These are phyloP conservation scores for Quercus engelmannii DNA, from an alignment of 306 rosid species.

Conservation along the genomic window DNA sequence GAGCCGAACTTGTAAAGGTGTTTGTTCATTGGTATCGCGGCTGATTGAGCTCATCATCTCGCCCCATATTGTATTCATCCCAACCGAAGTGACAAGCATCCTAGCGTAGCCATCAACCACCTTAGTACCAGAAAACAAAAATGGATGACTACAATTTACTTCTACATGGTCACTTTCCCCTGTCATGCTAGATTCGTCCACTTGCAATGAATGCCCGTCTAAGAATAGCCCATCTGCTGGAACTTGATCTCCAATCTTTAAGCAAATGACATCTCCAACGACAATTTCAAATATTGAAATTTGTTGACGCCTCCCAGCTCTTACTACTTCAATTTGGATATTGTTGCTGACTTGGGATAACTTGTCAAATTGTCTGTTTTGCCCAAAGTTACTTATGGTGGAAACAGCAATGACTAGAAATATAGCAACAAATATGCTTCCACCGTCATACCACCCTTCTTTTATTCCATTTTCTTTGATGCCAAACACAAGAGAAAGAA, in stretches of 20 bases:
- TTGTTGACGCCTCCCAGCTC: slow-evolving; percentile 17
- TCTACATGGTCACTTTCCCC: slow-evolving; percentile 40
- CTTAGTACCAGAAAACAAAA: slow-evolving; percentile 35
- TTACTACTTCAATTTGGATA: slow-evolving; percentile 26
- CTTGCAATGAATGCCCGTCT: slow-evolving; percentile 23
- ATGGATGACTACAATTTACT: slow-evolving; percentile 11
- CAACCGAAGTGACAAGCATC: slow-evolving; percentile 39
- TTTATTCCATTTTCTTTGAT: slow-evolving; percentile 28
- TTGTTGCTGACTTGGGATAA: slow-evolving; percentile 21
- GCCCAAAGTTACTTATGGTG: slow-evolving; percentile 24
- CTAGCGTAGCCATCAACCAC: slow-evolving; percentile 33
- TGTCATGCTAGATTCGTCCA: slow-evolving; percentile 38
- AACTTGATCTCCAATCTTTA: slow-evolving; percentile 41
- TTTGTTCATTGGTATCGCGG: slow-evolving; percentile 8
- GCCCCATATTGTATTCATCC: slow-evolving; percentile 37
- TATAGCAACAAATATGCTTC: slow-evolving; percentile 36
- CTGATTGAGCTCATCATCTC: slow-evolving; percentile 29
- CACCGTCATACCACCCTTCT: slow-evolving; percentile 42
- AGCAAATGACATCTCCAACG: slow-evolving; percentile 34
- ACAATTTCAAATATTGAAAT: slow-evolving; percentile 30
- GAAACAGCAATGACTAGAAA: slow-evolving; percentile 23
- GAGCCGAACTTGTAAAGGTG: slow-evolving; percentile 26
- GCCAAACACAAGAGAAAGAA: slow-evolving; percentile 38
- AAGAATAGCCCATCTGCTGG: slow-evolving; percentile 45
- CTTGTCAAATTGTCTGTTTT: slow-evolving; percentile 28